phyloP scores from a whole-genome alignment of 768 basidiomycete species.

The Pleurotus tuber-regium region DNA sequence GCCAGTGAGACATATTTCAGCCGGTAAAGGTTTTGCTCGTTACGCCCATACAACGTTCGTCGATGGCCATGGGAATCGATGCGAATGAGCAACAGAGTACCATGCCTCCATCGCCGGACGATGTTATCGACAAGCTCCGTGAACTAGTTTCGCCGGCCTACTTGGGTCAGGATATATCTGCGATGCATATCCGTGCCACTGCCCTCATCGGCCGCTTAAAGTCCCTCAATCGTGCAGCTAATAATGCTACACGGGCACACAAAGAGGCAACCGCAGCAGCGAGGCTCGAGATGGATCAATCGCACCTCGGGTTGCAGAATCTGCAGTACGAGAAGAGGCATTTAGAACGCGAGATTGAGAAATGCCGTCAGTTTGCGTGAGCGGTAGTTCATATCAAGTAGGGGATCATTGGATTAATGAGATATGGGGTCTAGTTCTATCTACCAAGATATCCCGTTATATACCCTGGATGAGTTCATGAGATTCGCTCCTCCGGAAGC shows the following conservation, averaged over 20 bases:
- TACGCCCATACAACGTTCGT: too few relatives aligned
- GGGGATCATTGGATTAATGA: not conserved
- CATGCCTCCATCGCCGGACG: conserved; percentile 40
- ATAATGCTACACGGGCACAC: conserved; percentile 59
- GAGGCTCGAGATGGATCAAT: conserved; percentile 87
- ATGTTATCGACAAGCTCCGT: conserved; percentile 59
- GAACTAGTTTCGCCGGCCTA: conserved; percentile 53
- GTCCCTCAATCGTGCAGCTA: conserved; percentile 72
- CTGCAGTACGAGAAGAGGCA: conserved; percentile 87
- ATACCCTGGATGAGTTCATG: conserved; percentile 66
- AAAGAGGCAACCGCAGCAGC: conserved; percentile 78
- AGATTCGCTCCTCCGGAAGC: conserved; percentile 67
- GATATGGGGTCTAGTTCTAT: conserved; percentile 55
- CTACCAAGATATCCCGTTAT: conserved; percentile 83
- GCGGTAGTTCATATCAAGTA: conserved; percentile 24
- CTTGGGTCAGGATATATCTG: conserved; percentile 43
- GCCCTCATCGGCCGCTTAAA: conserved; percentile 81
- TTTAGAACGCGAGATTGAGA: conserved; percentile 88
- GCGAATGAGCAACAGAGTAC: conserved; percentile 20
- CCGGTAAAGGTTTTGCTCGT: too few relatives aligned
- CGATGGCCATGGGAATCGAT: conserved; percentile 21
- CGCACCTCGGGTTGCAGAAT: conserved; percentile 83
- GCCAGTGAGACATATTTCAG: too few relatives aligned
- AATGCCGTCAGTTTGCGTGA: conserved; percentile 89
- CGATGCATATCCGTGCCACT: conserved; percentile 63